Evolutionary conservation across 345 rosid genomes (phyloP).

Genomic region (Combretum micranthum): DNA sequence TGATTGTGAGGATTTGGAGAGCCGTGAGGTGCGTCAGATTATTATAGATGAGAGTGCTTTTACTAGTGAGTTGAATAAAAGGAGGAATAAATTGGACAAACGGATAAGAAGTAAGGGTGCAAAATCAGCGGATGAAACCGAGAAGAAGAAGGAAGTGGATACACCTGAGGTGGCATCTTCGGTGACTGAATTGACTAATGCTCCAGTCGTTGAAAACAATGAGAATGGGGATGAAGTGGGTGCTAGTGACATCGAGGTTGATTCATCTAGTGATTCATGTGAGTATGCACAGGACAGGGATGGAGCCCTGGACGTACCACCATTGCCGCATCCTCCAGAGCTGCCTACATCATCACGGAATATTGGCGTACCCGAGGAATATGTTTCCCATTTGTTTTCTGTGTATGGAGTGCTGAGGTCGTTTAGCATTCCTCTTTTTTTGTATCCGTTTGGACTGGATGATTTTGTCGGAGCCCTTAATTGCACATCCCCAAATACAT

Average conservation of each 20-base stretch:
- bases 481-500: constrained; percentile 51
- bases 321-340: constrained; percentile 31
- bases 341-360: constrained; percentile 83
- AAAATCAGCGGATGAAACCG: constrained; percentile 18
- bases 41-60: constrained; percentile 45
- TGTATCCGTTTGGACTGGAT: constrained; percentile 81
- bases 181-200: constrained; percentile 25
- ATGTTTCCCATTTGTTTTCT: constrained; percentile 61
- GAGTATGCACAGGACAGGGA: constrained; percentile 36
- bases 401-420: constrained; percentile 81
- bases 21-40: constrained; percentile 52
- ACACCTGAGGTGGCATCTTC: constrained; percentile 25
- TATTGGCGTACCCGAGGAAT: constrained; percentile 72
- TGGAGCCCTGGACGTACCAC: constrained; percentile 26
- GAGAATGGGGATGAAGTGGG: constrained; percentile 27
- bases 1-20: constrained; percentile 68
- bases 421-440: constrained; percentile 58
- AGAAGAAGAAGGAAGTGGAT: constrained; percentile 30
- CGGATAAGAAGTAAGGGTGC: constrained; percentile 24
- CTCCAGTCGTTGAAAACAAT: constrained; percentile 18
- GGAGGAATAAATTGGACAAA: constrained; percentile 50
- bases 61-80: constrained; percentile 37
- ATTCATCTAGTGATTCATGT: constrained; percentile 59
- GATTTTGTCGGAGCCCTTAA: constrained; percentile 86
- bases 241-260: constrained; percentile 37